A percentile compares a stretch with the other conserved stretches of the same genome.
Evolutionary conservation across 2,329 filamentous ascomycete genomes (phyloP).

Genomic region (Penicillium rolfsii): DNA sequence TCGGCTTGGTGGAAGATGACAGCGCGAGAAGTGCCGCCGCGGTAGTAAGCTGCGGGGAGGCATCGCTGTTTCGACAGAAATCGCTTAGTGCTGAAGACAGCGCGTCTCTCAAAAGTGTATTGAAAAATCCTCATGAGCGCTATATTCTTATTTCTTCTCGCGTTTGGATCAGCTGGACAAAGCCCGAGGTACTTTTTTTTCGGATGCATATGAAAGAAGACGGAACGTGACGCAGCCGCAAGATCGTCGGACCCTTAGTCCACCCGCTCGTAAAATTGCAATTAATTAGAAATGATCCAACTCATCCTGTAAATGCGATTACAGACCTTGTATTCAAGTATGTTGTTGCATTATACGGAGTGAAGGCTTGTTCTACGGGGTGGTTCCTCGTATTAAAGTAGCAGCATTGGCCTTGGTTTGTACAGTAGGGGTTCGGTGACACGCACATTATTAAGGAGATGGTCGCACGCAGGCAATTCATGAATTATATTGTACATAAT

Average conservation of each 20-base stretch:
- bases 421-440: not conserved
- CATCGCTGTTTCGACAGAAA: not conserved
- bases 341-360: not conserved
- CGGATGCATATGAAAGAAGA: not conserved
- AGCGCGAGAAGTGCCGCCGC: not conserved
- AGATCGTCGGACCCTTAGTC: not conserved
- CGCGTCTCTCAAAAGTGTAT: not conserved
- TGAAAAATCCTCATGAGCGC: not conserved
- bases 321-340: not conserved
- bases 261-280: not conserved
- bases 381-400: not conserved
- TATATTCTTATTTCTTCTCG: too few relatives aligned
- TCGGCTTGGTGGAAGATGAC: not conserved
- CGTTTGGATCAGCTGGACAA: too few relatives aligned
- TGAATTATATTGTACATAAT: too few relatives aligned
- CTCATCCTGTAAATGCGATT: not conserved
- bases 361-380: not conserved
- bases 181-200: not conserved
- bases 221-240: not conserved
- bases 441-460: not conserved
- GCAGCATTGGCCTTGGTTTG: not conserved
- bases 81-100: not conserved
- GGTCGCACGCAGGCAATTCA: not conserved
- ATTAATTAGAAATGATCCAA: not conserved
- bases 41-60: not conserved